Evolutionary conservation across 1,139 yeast genomes (phyloP).

Genomic region (Sugiyamaella castrensis): DNA sequence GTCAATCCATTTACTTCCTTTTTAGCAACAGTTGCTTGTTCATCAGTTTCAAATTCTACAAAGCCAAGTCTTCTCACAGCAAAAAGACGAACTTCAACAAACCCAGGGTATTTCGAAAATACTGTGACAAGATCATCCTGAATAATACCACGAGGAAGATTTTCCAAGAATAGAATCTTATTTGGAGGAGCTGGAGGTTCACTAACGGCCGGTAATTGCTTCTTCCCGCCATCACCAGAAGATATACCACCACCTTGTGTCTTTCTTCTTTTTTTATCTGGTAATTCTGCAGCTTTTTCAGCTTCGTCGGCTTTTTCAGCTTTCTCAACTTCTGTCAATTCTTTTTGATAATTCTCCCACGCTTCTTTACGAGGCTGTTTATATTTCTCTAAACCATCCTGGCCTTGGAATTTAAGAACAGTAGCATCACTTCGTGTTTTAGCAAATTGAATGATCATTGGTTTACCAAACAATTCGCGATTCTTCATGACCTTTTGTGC

Average conservation of each 20-base stretch:
- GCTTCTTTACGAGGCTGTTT: constrained; percentile 21
- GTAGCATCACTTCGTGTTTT: constrained; percentile 49
- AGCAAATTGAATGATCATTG: constrained; percentile 47
- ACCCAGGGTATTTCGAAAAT: constrained; percentile 56
- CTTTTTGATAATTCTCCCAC: constrained; percentile 35
- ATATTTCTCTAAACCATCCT: constrained; percentile 33
- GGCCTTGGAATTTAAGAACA: constrained; percentile 31
- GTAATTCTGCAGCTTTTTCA: constrained; percentile 17
- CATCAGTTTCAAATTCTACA: constrained; percentile 66
- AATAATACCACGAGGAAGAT: constrained; percentile 50
- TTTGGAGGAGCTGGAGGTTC: constrained; percentile 55
- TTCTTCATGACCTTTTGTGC: constrained; percentile 40
- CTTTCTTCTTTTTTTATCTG: constrained; percentile 22
- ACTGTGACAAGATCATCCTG: constrained; percentile 43
- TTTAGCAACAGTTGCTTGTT: constrained; percentile 47
- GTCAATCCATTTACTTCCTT: constrained; percentile 40
- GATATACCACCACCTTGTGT: constrained; percentile 26
- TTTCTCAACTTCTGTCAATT: constrained; percentile 32
- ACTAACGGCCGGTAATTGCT: constrained; percentile 25
- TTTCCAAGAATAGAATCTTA: constrained; percentile 65
- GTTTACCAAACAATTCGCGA: constrained; percentile 50
- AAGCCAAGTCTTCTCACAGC: constrained; percentile 70
- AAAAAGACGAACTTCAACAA: constrained; percentile 63
- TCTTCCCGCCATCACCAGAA: constrained; percentile 26
- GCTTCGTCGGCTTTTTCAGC: constrained; percentile 29